Percentiles rank a stretch among this genome's conserved stretches.
phyloP scores from a whole-genome alignment of 148 eudicot genomes.

The Polygonum aviculare region DNA sequence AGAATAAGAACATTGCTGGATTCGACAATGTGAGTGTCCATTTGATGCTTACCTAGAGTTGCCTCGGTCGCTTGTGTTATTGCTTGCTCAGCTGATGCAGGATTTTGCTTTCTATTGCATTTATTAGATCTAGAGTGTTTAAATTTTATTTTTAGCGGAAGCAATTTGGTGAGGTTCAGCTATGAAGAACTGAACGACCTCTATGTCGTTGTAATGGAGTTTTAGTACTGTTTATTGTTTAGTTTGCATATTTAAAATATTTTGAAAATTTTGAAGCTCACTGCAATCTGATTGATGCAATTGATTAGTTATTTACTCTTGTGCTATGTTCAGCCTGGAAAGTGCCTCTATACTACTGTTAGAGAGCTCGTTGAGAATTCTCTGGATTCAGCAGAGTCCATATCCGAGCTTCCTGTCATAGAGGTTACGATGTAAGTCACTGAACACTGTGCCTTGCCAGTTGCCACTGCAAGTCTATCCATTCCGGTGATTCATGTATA shows the following conservation, averaged over 20 bases:
- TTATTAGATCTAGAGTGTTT: background rate
- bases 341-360: constrained; percentile 83
- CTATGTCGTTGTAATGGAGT: background rate
- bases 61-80: background rate
- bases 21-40: constrained; percentile 73
- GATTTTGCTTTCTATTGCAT: background rate
- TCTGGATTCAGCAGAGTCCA: constrained; percentile 91
- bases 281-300: constrained; percentile 1
- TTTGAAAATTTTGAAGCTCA: background rate
- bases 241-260: background rate
- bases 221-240: background rate
- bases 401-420: constrained; percentile 81
- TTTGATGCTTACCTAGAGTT: background rate
- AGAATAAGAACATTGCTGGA: constrained; percentile 94
- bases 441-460: background rate
- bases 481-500: background rate
- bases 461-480: background rate
- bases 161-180: background rate
- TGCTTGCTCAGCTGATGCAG: background rate
- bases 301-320: background rate
- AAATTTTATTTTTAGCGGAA: background rate
- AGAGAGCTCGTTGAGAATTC: constrained; percentile 98
- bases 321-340: constrained; percentile 65
- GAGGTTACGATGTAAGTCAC: constrained; percentile 71
- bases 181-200: background rate